Base-by-base conservation (phyloP, 1,139 yeast species). In the Hyphopichia pseudoburtonii region DNA sequence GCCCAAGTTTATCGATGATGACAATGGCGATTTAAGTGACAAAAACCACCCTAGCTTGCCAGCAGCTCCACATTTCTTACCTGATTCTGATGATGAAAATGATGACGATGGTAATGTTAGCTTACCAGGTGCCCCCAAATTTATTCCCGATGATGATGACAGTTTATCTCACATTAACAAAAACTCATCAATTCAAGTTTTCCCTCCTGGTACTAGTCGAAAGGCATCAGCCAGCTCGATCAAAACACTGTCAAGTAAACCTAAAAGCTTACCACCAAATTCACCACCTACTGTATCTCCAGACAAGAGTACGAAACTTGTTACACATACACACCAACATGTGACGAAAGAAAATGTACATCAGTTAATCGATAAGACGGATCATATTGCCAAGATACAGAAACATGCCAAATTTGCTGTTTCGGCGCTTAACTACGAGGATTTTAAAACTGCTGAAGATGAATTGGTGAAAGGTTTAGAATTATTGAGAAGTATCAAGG, bases 341-440 rank as follows among this genome's bases (percentile, higher is more conserved):
- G 52, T 65, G 28, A 61, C 78, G 8, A 66, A 66, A 41, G 73
- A 64, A 19, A 73, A 75, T 32, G 73, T 84, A 19, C 61, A 62
- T 28, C 56, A 64, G 27, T 75, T 85, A 31, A 57, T 86, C 42
- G 74, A 75, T 44, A 72, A 75, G 30, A 76, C 84, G 15, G 88
- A 85, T 41, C 67, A 73, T 27, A 79, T 85, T 17, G 48, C 76
- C n/a, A 67, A 73, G 46, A 86, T 89, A 1, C 97, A 90, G 55
- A 88, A 86, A 54, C 86, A 80, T 47, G 92, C 97, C 35, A 86
- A 84, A 58, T 92, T 82, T 59, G 97, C 97, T 3, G 83, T 90
- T 8, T 86, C 96, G 34, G 98, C 98, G 0, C 73, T 92, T 49
- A 90, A 89, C 56, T 92, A 89, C 57, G 97, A 92, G 46, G 98